phyloP scores from a whole-genome alignment of 306 rosid species.

The Potentilla sterilis region DNA sequence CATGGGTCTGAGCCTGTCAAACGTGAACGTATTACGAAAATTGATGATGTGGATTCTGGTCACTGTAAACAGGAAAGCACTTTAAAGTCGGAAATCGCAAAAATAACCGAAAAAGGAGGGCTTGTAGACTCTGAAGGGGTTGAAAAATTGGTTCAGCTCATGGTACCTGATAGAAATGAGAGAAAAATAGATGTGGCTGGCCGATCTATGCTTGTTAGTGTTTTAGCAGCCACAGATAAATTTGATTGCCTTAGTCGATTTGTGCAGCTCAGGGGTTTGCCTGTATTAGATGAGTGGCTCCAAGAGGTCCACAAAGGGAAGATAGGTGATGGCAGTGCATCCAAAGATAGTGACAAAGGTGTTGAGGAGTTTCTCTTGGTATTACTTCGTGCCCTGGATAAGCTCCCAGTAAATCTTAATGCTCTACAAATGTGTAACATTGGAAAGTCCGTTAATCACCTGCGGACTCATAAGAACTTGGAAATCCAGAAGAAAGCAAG shows the following conservation, averaged over 20 bases:
- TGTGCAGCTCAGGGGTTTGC: conserved; percentile 72
- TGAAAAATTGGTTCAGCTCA: conserved; percentile 71
- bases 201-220: conserved; percentile 70
- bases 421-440: conserved; percentile 79
- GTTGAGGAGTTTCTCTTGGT: conserved; percentile 80
- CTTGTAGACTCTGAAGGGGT: conserved; percentile 75
- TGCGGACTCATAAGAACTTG: conserved; percentile 67
- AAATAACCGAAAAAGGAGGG: conserved; percentile 84
- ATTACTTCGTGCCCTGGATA: conserved; percentile 85
- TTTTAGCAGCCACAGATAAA: conserved; percentile 67
- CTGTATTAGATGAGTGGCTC: conserved; percentile 86
- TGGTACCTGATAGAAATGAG: conserved; percentile 66
- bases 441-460: conserved; percentile 86
- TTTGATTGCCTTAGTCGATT: conserved; percentile 70
- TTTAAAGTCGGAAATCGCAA: conserved; percentile 70
- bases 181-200: conserved; percentile 73
- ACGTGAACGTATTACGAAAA: conserved; percentile 57
- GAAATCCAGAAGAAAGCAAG: conserved; percentile 91
- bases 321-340: conserved; percentile 50
- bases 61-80: conserved; percentile 49
- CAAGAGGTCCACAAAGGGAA: conserved; percentile 88
- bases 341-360: conserved; percentile 65
- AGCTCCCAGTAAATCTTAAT: conserved; percentile 82
- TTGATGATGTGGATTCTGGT: conserved; percentile 78
- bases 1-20: conserved; percentile 69